Evolutionary conservation across 164 flowering plant genomes (phyloP), one percentile per base, ranked within the genome.

Genomic region (Litsea cubeba): DNA sequence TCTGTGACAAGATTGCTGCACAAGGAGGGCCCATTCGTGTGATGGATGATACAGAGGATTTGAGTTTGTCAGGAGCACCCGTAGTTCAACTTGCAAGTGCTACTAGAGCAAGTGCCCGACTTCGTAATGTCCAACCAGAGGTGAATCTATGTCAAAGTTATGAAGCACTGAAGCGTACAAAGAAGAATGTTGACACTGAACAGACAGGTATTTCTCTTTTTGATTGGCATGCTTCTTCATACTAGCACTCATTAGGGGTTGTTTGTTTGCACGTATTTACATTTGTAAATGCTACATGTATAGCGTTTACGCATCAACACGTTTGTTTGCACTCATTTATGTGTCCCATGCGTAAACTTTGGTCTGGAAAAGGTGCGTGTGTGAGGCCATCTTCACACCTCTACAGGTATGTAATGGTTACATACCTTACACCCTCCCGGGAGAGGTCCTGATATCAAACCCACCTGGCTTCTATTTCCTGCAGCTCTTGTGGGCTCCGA

Each of bases 41-140:
- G 75, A 97, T 95, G 26, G 97, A 88, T 75, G 94, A 85, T 22
- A 51, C 85, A 60, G 86, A 78, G 25, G 88, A 79, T 32, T 78
- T 85, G 65, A 64, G 72, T 58, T 79, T 87, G 64, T 84, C 87
- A 7, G 72, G 85, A 49, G 75, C 84, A 57, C 97, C 97, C 17
- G 92, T 92, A 67, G 89, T 88, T 72, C 99, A 96, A 83, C 72
- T 82, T 75, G 86, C 83, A 77, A 75, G 87, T 68, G 76, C 82
- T 73, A 93, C 95, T 35, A 78, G 99, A 77, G 86, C 93, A 25
- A 96, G 99, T 87, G 98, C 99, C 11, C 89, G 99, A 63, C 90
- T 96, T 65, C 95, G 98, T 71, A 83, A 96, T 88, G 95, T 90
- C 72, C 98, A 94, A 78, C 97, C 97, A 32, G 97, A 92, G 76